Percentiles rank a stretch among this genome's conserved stretches.
phyloP scores from a whole-genome alignment of 2,329 filamentous ascomycete species.

The Metarhizium brunneum region DNA sequence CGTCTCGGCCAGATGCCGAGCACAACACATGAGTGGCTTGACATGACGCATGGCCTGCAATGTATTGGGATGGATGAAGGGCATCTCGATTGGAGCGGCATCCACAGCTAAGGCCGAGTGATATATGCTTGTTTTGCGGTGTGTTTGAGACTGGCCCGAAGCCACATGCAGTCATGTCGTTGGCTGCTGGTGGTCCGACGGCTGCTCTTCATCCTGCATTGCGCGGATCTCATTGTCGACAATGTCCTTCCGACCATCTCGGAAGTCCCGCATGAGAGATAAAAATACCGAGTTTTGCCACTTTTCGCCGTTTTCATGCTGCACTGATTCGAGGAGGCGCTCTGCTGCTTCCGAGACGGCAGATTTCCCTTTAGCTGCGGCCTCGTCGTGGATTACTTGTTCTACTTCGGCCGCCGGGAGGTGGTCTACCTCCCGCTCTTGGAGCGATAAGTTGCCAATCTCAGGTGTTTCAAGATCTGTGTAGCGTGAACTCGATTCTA shows the following conservation, averaged over 20 bases:
- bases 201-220: constrained; percentile 13
- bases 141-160: not conserved
- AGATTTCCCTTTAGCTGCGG: constrained; percentile 18
- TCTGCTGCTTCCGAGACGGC: constrained; percentile 33
- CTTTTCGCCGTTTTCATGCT: constrained; percentile 35
- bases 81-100: not conserved
- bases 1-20: constrained; percentile 14
- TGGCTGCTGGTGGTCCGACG: constrained; percentile 1
- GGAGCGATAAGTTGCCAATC: constrained; percentile 22
- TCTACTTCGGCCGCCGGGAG: constrained; percentile 8
- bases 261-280: constrained; percentile 35
- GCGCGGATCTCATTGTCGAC: constrained; percentile 30
- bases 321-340: constrained; percentile 31
- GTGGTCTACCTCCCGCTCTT: not conserved
- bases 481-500: constrained; percentile 8
- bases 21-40: constrained; percentile 12
- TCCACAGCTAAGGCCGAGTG: not conserved
- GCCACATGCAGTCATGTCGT: constrained; percentile 8
- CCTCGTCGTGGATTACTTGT: constrained; percentile 5
- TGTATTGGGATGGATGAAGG: not conserved
- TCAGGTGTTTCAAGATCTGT: constrained; percentile 22
- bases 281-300: constrained; percentile 38
- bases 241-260: constrained; percentile 35
- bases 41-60: not conserved
- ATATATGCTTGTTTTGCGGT: not conserved